A percentile compares a stretch with the other conserved stretches of the same genome.
Evolutionary conservation across 805 yeast species (phyloP).

Genomic region (Saccharomycopsis sp.): DNA sequence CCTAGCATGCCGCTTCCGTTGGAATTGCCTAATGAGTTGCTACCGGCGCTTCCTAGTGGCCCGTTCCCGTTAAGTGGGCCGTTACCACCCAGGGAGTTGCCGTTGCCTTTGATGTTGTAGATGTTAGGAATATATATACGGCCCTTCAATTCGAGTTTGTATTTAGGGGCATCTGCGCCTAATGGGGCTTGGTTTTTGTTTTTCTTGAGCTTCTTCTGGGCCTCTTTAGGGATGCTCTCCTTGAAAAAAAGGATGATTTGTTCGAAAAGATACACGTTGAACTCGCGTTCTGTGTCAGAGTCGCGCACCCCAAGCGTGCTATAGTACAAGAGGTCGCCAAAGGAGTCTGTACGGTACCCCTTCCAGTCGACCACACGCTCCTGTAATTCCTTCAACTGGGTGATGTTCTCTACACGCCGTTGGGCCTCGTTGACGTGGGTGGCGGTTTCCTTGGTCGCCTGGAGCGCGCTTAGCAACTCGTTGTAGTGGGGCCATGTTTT

Average conservation of each 20-base stretch:
- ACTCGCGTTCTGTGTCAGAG: constrained; percentile 72
- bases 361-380: constrained; percentile 87
- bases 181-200: constrained; percentile 44
- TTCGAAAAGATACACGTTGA: constrained; percentile 85
- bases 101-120: constrained; percentile 32
- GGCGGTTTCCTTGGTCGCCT: constrained; percentile 78
- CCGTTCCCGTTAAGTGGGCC: constrained; percentile 10
- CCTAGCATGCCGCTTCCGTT: too few species aligned
- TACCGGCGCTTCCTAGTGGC: too few species aligned
- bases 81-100: too few species aligned
- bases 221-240: constrained; percentile 36
- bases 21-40: too few species aligned
- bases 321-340: constrained; percentile 78
- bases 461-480: constrained; percentile 66
- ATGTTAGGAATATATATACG: constrained; percentile 72
- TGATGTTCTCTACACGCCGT: constrained; percentile 81
- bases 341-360: constrained; percentile 70
- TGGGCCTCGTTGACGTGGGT: constrained; percentile 88
- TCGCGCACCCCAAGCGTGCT: constrained; percentile 67
- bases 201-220: constrained; percentile 41
- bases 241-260: constrained; percentile 57
- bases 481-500: constrained; percentile 44
- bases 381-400: constrained; percentile 56
- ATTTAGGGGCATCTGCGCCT: constrained; percentile 28
- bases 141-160: constrained; percentile 63